A percentile compares a stretch with the other conserved stretches of the same genome.
phyloP scores from a whole-genome alignment of 1,284 basidiomycete genomes.

The Ustilago loliicola region DNA sequence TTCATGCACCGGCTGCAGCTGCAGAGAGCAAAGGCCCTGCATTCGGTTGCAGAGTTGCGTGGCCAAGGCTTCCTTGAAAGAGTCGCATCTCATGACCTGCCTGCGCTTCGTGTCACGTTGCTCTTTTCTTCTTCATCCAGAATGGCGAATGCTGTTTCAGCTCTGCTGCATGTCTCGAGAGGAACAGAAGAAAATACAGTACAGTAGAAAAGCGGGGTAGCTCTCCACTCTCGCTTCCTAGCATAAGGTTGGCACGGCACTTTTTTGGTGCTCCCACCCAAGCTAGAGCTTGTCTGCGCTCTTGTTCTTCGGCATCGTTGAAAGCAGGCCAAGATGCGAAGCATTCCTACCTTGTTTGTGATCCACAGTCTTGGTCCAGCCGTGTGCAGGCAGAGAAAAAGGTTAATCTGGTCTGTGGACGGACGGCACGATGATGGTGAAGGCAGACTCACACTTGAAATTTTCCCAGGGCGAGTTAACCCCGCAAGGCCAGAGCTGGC shows the following conservation, averaged over 20 bases:
- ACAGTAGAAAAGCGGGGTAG: neutral
- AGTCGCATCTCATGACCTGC: neutral
- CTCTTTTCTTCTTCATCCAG: neutral
- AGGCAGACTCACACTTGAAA: neutral
- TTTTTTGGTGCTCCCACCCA: neutral
- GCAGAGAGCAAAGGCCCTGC: neutral
- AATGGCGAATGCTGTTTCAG: neutral
- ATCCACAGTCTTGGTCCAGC: neutral
- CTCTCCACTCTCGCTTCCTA: neutral
- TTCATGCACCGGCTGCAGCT: neutral
- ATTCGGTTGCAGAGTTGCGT: conserved; percentile 2
- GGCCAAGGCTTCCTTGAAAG: neutral
- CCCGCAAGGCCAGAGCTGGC: too few relatives aligned
- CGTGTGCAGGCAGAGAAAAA: neutral
- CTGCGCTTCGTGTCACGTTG: neutral
- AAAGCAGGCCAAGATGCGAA: neutral
- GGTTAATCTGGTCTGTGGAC: neutral
- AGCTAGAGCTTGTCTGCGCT: neutral
- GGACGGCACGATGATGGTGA: neutral
- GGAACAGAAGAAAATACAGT: neutral
- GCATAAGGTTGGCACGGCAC: too few relatives aligned
- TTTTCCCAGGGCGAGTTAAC: too few relatives aligned
- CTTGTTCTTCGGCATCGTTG: neutral
- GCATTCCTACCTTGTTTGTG: neutral
- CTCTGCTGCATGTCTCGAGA: conserved; percentile 2